A percentile compares a stretch with the other conserved stretches of the same genome.
Conservation (phyloP, 208 protist species). For the Leishmania martiniquensis region DNA sequence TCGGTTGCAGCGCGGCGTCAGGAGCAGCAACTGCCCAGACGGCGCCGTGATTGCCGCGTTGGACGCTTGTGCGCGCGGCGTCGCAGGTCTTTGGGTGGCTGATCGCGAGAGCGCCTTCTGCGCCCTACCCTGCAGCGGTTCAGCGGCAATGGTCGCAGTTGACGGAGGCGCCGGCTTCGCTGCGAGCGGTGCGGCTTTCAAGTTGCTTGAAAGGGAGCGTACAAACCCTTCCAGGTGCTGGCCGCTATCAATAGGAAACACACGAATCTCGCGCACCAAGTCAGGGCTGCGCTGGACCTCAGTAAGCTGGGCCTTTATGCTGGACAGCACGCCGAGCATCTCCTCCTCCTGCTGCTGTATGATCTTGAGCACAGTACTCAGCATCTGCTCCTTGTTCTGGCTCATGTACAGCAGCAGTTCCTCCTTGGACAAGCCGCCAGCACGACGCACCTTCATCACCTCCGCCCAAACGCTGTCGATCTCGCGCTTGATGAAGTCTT, state of each 20-base stretch:
- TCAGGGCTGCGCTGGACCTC: constrained; percentile 9
- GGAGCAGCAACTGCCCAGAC: not conserved
- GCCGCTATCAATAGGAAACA: constrained; percentile 26
- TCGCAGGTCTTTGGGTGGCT: not conserved
- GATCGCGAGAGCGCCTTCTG: not conserved
- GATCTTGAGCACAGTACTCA: constrained; percentile 26
- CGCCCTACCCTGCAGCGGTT: not conserved
- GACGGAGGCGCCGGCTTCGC: not conserved
- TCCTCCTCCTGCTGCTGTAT: constrained; percentile 44
- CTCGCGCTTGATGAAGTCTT: constrained; percentile 59
- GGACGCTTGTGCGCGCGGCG: not conserved
- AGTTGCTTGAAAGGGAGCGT: constrained; percentile 16
- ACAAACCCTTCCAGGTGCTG: constrained; percentile 34
- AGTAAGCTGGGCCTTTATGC: constrained; percentile 31
- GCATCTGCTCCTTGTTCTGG: constrained; percentile 42
- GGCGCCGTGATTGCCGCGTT: not conserved
- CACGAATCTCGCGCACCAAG: constrained; percentile 20
- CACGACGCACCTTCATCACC: constrained; percentile 50
- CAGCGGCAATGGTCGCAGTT: not conserved
- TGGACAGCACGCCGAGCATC: constrained; percentile 25
- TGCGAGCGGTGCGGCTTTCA: not conserved
- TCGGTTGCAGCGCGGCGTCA: not conserved
- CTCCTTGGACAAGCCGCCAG: constrained; percentile 46
- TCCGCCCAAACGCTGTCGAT: constrained; percentile 73
- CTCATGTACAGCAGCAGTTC: constrained; percentile 50